Conservation (phyloP, 352 stramenopile species). For the Phytophthora citrophthora region DNA sequence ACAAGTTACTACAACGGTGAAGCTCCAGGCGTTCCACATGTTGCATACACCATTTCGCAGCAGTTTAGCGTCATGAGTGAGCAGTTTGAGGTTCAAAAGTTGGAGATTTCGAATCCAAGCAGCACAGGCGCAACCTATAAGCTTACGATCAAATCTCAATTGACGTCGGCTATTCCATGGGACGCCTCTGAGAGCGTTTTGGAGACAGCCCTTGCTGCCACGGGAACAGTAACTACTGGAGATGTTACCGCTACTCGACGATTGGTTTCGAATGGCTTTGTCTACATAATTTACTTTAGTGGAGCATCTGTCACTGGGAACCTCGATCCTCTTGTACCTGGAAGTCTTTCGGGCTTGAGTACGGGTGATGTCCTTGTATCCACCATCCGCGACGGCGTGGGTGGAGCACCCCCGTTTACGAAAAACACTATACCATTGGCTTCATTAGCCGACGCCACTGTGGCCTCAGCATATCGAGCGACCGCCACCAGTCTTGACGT, state of each 20-base stretch:
- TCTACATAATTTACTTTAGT: conserved; percentile 83
- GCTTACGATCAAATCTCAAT: conserved; percentile 37
- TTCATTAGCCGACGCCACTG: conserved; percentile 20
- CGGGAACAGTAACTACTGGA: conserved; percentile 14
- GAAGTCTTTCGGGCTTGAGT: conserved; percentile 32
- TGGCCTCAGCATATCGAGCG: conserved; percentile 39
- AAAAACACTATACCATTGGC: conserved; percentile 62
- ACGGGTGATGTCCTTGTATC: conserved; percentile 41
- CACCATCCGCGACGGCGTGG: conserved; percentile 38
- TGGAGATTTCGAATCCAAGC: conserved; percentile 61
- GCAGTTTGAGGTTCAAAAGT: conserved; percentile 72
- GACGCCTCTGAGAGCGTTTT: conserved; percentile 49
- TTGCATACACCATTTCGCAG: conserved; percentile 69
- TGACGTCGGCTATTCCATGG: conserved; percentile 55
- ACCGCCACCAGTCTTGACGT: conserved; percentile 51
- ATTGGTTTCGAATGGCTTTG: conserved; percentile 52
- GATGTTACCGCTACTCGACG: conserved; percentile 66
- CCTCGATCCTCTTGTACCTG: conserved; percentile 23
- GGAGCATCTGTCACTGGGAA: conserved; percentile 49
- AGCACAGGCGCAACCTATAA: conserved; percentile 43
- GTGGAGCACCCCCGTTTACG: conserved; percentile 40
- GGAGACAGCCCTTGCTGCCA: conserved; percentile 27
- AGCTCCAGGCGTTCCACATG: conserved; percentile 34
- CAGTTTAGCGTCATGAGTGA: conserved; percentile 75
- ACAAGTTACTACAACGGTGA: conserved; percentile 63